These are phyloP conservation scores for Pleurotus tuber-regium DNA, from an alignment of 768 basidiomycete genomes.

Conservation along the genomic window DNA sequence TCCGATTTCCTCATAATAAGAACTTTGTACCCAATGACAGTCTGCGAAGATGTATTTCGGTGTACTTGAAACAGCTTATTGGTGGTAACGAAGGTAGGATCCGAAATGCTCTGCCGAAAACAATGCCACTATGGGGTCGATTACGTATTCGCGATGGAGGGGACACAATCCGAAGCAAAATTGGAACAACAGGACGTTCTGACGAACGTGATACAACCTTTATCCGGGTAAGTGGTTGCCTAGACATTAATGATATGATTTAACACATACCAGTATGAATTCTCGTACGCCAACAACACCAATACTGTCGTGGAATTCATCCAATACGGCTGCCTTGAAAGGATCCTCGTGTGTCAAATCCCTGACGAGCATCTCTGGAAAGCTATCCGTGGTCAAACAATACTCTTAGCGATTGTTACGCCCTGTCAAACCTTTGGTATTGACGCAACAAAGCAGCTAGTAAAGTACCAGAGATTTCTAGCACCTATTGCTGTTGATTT, in stretches of 20 bases:
- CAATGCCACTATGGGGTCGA: conserved; percentile 24
- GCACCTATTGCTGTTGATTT: conserved; percentile 14
- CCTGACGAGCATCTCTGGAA: background rate
- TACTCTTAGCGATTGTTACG: conserved; percentile 13
- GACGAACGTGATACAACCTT: background rate
- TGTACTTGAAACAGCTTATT: conserved; percentile 16
- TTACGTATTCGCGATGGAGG: conserved; percentile 22
- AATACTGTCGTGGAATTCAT: background rate
- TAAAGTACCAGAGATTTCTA: background rate
- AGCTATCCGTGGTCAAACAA: background rate
- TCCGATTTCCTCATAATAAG: conserved; percentile 13
- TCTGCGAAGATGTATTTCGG: conserved; percentile 13
- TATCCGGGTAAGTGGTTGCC: conserved; percentile 8
- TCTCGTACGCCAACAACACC: background rate
- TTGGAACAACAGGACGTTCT: background rate
- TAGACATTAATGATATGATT: background rate
- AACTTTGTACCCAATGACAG: conserved; percentile 8
- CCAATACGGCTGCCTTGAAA: conserved; percentile 15
- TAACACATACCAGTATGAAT: background rate
- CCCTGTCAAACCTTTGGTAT: conserved; percentile 13
- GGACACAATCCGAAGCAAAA: conserved; percentile 18
- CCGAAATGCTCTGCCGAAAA: conserved; percentile 10
- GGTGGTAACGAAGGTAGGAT: conserved; percentile 1
- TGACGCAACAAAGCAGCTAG: conserved; percentile 13
- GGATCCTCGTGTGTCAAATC: conserved; percentile 15